A percentile compares a stretch with the other conserved stretches of the same genome.
These are phyloP conservation scores for Teratosphaeriaceae sp. DNA, from an alignment of 2,329 filamentous ascomycete species.

Conservation along the genomic window DNA sequence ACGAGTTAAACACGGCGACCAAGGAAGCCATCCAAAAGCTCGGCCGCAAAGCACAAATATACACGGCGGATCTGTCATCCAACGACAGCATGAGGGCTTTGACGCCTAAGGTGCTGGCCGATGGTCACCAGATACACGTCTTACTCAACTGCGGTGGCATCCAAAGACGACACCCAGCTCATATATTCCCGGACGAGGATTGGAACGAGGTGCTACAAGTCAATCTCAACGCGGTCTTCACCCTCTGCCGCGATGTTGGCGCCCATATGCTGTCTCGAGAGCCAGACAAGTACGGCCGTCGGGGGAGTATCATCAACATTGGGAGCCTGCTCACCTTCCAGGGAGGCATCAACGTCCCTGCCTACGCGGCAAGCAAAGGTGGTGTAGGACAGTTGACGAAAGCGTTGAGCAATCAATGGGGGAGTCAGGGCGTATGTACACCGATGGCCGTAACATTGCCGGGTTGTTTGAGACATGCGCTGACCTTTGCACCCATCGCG, in stretches of 20 bases:
- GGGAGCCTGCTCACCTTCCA: conserved; percentile 77
- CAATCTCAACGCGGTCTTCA: conserved; percentile 78
- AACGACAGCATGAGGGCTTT: conserved; percentile 54
- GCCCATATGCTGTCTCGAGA: conserved; percentile 65
- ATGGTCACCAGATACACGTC: conserved; percentile 62
- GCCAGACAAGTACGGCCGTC: conserved; percentile 44
- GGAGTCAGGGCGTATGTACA: conserved; percentile 62
- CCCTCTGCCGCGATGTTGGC: conserved; percentile 67
- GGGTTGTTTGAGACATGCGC: too few relatives aligned
- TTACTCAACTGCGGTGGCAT: conserved; percentile 84
- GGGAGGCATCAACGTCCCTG: conserved; percentile 80
- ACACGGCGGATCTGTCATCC: conserved; percentile 62
- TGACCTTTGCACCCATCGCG: too few relatives aligned
- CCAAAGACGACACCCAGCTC: conserved; percentile 68
- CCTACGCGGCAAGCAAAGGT: conserved; percentile 81
- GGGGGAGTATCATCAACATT: conserved; percentile 76
- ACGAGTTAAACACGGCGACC: conserved; percentile 51
- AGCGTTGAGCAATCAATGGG: conserved; percentile 82
- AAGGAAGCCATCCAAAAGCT: conserved; percentile 57
- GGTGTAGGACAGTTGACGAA: conserved; percentile 81
- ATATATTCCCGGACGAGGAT: conserved; percentile 68
- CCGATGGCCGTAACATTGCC: too few relatives aligned
- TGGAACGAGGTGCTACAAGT: conserved; percentile 80
- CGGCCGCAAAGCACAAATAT: conserved; percentile 60
- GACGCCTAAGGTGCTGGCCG: conserved; percentile 53